Evolutionary conservation across 148 eudicot species (phyloP).

Genomic region (Tetragonia tetragonoides): DNA sequence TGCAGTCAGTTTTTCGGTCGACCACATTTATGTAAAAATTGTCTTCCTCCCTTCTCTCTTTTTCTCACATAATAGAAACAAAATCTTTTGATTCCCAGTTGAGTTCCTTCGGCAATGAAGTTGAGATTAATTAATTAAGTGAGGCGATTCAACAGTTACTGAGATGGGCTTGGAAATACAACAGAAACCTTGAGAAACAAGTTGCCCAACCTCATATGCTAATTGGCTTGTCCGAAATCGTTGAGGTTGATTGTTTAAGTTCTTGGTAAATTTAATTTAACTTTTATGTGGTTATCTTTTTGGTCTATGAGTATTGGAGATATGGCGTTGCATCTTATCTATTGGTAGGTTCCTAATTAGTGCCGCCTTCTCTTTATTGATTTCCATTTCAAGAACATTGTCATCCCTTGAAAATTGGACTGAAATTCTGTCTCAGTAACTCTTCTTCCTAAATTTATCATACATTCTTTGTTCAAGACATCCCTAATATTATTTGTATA

Average conservation of each 20-base stretch:
- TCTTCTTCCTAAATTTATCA: slow-evolving; percentile 9
- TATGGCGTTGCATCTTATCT: neutral
- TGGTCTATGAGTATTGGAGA: neutral
- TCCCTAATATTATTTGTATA: slow-evolving; percentile 11
- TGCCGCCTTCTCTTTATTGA: slow-evolving; percentile 43
- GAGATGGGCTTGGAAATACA: slow-evolving; percentile 97
- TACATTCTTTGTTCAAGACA: slow-evolving; percentile 9
- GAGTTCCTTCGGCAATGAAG: slow-evolving; percentile 64
- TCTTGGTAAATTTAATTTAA: neutral
- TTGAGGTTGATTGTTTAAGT: slow-evolving; percentile 50
- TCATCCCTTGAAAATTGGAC: slow-evolving; percentile 70
- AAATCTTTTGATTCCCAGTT: slow-evolving; percentile 44
- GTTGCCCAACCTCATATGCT: slow-evolving; percentile 99
- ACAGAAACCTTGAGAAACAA: slow-evolving; percentile 93
- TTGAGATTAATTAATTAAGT: slow-evolving; percentile 73
- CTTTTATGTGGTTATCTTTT: neutral
- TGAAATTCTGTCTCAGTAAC: slow-evolving; percentile 82
- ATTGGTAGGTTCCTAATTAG: neutral
- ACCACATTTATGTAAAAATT: neutral
- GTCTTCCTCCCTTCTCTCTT: neutral
- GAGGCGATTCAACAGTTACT: slow-evolving; percentile 72
- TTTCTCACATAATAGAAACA: slow-evolving; percentile 28
- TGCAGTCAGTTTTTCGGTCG: neutral
- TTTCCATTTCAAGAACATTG: slow-evolving; percentile 82
- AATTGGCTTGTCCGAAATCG: slow-evolving; percentile 91